Base-by-base conservation (phyloP, 495 filamentous ascomycete genomes). In the Trichoderma parareesei region DNA sequence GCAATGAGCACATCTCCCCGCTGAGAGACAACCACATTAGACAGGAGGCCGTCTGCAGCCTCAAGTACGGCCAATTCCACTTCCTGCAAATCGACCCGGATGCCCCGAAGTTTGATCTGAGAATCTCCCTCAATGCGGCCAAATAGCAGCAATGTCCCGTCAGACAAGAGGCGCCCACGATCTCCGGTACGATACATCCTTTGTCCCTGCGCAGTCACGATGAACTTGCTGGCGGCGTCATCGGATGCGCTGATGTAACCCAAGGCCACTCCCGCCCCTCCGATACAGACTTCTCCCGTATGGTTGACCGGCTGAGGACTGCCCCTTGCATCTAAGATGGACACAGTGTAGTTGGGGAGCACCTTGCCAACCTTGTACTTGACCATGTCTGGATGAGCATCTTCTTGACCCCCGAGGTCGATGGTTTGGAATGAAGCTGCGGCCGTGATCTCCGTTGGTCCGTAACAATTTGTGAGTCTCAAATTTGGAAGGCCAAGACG, bases 141-240 rank as follows among this genome's bases (percentile, higher is more conserved):
- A 71, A 33, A 9, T 41, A 41, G 11, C 6, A 41, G 40, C 40
- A 41, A 41, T 7, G 40, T 20, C 35, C 82, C 83, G 62, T 81
- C 78, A 0, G 55, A 16, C 4, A 44, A 60, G 5, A 78, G 60
- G 13, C 65, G 68, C 2, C 76, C 78, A 0, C 63, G 62, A 62
- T 84, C 80, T 2, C 81, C 78, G 0, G 78, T 80, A 0, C 72
- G 72, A 63, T 81, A 74, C 67, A 80, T 61, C 0, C 62, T 72
- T 77, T 75, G 79, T 2, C 77, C 78, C 1, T 64, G 13, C 64
- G 72, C 67, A 0, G 69, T 64, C 20, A 42, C 61, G 10, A 80
- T 38, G 62, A 85, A 86, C 5, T 67, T 64, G 1, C 62, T 43
- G 0, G 11, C 46, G 0, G 69, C 76, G 11, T 69, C 62, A 0